Conservation (phyloP, 306 rosid genomes). For the Herpetospermum pedunculosum region DNA sequence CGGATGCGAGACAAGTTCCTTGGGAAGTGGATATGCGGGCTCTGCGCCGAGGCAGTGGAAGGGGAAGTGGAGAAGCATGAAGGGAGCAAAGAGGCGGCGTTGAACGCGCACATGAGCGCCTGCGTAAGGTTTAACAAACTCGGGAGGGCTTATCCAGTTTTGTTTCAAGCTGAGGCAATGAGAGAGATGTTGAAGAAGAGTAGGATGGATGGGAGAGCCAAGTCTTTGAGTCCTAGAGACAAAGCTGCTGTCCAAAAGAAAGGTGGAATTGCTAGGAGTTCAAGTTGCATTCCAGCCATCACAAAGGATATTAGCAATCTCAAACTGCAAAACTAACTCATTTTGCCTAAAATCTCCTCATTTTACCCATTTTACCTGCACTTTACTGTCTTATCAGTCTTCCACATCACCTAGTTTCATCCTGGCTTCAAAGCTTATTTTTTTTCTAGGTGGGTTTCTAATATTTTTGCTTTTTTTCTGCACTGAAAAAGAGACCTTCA, state of each 20-base stretch:
- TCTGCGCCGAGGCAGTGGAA: conserved; percentile 82
- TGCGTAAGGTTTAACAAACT: conserved; percentile 73
- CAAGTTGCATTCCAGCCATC: conserved; percentile 82
- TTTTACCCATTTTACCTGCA: not conserved
- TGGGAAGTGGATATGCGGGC: conserved; percentile 78
- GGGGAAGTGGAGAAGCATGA: conserved; percentile 75
- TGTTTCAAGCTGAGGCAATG: conserved; percentile 88
- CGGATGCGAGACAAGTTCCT: conserved; percentile 44
- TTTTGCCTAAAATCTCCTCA: not conserved
- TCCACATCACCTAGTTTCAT: conserved; percentile 2
- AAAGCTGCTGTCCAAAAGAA: conserved; percentile 35
- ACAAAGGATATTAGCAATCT: conserved; percentile 43
- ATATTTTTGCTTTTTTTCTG: not conserved
- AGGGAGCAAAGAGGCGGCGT: conserved; percentile 64
- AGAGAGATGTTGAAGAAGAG: conserved; percentile 78
- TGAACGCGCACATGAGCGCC: conserved; percentile 60
- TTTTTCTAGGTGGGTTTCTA: conserved; percentile 6
- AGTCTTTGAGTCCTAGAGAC: conserved; percentile 78
- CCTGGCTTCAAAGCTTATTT: not conserved
- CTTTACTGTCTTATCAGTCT: not conserved
- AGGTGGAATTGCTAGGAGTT: conserved; percentile 61
- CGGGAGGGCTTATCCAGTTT: conserved; percentile 76
- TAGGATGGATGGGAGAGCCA: conserved; percentile 45
- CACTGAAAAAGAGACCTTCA: not conserved
- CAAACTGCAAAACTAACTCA: conserved; percentile 22